phyloP scores from a whole-genome alignment of 2,329 filamentous ascomycete genomes.

The Xylaria arbuscula region DNA sequence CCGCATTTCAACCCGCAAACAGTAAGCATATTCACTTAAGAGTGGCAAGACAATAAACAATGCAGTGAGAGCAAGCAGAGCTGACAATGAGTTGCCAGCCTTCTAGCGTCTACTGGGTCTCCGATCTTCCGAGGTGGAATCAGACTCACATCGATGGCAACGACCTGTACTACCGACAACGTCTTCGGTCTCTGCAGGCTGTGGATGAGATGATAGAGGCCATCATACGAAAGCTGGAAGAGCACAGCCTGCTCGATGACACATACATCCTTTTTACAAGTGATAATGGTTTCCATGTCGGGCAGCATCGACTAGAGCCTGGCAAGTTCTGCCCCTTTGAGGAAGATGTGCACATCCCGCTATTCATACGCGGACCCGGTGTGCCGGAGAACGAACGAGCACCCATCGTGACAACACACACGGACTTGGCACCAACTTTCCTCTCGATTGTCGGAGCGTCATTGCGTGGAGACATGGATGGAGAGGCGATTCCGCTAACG shows the following conservation, averaged over 20 bases:
- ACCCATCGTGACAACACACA: constrained; percentile 65
- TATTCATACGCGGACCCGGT: constrained; percentile 66
- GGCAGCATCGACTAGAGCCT: constrained; percentile 66
- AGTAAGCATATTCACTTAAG: constrained; percentile 47
- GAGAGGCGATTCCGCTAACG: constrained; percentile 57
- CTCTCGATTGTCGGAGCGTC: constrained; percentile 59
- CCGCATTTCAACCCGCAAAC: constrained; percentile 72
- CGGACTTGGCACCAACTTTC: constrained; percentile 71
- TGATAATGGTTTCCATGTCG: constrained; percentile 70
- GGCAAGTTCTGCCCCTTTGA: constrained; percentile 69
- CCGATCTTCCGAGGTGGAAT: constrained; percentile 52
- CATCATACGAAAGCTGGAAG: constrained; percentile 57
- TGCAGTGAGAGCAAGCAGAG: neutral
- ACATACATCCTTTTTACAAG: constrained; percentile 69
- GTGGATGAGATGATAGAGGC: constrained; percentile 66
- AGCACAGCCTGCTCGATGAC: constrained; percentile 54
- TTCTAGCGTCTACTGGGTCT: constrained; percentile 58
- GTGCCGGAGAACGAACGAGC: constrained; percentile 54
- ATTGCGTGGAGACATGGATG: constrained; percentile 57
- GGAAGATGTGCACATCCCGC: constrained; percentile 68
- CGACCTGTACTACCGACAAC: constrained; percentile 60
- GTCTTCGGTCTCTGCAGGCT: constrained; percentile 63
- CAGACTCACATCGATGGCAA: constrained; percentile 57
- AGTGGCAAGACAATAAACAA: neutral
- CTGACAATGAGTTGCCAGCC: constrained; percentile 38